These are phyloP conservation scores for Coprinopsis marcescibilis DNA, from an alignment of 768 basidiomycete genomes.

Conservation along the genomic window DNA sequence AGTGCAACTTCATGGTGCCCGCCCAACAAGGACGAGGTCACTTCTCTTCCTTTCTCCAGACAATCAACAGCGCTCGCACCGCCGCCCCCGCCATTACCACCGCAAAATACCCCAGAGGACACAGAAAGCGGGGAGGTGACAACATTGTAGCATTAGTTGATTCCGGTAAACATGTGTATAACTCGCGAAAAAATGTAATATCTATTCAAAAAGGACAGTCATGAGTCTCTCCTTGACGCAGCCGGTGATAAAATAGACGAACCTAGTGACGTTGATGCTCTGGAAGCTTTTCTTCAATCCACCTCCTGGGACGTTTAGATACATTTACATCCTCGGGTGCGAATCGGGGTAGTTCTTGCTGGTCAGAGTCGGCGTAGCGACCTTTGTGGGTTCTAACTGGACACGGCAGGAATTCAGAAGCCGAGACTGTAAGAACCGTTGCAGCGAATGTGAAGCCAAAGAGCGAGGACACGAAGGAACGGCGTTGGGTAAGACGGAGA, in stretches of 20 bases:
- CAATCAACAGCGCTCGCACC: not conserved
- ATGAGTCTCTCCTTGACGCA: not conserved
- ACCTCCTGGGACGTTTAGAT: conserved; percentile 59
- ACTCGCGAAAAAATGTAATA: conserved; percentile 12
- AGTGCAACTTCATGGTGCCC: conserved; percentile 15
- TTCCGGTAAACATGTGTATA: conserved; percentile 15
- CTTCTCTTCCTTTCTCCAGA: not conserved
- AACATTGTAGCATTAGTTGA: conserved; percentile 20
- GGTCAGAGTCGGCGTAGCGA: conserved; percentile 54
- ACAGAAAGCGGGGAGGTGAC: not conserved
- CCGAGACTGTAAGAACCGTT: conserved; percentile 73
- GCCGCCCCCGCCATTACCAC: not conserved
- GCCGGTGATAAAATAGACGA: not conserved
- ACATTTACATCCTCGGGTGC: conserved; percentile 35
- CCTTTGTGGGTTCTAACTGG: conserved; percentile 56
- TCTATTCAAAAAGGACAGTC: not conserved
- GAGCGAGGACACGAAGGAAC: conserved; percentile 70
- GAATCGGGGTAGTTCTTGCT: conserved; percentile 15
- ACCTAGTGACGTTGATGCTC: conserved; percentile 20
- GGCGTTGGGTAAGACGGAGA: conserved; percentile 59
- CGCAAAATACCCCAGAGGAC: not conserved
- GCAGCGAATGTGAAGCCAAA: conserved; percentile 79
- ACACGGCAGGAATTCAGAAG: conserved; percentile 74
- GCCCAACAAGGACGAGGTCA: not conserved
- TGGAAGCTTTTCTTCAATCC: conserved; percentile 73